phyloP scores from a whole-genome alignment of 176 grass and related monocot species.

The Hyparrhenia diplandra region DNA sequence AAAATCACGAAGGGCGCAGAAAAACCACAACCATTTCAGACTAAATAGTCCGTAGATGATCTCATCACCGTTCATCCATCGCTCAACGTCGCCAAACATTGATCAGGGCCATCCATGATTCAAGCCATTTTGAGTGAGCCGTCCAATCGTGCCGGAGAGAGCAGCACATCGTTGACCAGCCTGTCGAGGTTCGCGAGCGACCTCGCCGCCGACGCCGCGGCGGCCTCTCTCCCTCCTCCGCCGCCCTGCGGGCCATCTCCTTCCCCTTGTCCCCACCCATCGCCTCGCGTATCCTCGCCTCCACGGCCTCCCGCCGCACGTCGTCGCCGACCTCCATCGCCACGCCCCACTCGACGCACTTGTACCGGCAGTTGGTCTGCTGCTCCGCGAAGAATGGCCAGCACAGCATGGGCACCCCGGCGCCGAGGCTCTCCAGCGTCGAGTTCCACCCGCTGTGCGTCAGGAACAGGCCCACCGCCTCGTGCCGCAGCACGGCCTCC shows the following conservation, averaged over 20 bases:
- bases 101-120: background rate
- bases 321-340: conserved; percentile 38
- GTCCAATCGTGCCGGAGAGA: background rate
- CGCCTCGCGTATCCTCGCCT: conserved; percentile 34
- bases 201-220: background rate
- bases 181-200: conserved; percentile 16
- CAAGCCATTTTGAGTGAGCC: background rate
- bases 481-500: conserved; percentile 36
- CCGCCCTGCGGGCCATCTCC: conserved; percentile 33
- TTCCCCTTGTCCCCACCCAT: conserved; percentile 33
- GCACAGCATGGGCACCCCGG: conserved; percentile 43
- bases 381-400: conserved; percentile 49
- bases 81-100: background rate
- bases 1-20: no score
- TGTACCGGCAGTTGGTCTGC: conserved; percentile 43
- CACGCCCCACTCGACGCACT: conserved; percentile 41
- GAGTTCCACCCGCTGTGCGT: conserved; percentile 94
- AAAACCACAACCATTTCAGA: background rate
- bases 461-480: conserved; percentile 47
- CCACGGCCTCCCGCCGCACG: conserved; percentile 19
- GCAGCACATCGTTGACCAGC: conserved; percentile 17
- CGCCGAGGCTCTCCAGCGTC: conserved; percentile 37
- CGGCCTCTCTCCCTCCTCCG: conserved; percentile 33
- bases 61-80: background rate
- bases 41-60: background rate